Base-by-base conservation (phyloP, 2,329 filamentous ascomycete genomes). In the Aureobasidium sp. region DNA sequence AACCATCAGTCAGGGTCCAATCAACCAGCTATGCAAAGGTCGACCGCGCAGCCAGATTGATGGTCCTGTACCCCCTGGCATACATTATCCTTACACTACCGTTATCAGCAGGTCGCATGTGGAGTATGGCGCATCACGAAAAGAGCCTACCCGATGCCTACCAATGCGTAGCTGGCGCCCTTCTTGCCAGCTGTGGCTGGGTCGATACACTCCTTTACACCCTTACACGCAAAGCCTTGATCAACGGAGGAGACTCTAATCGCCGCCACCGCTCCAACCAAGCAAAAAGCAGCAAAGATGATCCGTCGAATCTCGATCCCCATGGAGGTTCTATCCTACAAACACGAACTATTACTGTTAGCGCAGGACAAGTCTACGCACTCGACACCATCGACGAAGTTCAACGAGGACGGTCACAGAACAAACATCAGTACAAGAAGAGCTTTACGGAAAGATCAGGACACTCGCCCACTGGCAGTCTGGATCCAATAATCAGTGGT, bases 81-180 rank as follows among this genome's bases (percentile, higher is more conserved):
- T 89, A 89, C 69, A 79, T 87, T 5, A 67, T 86, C n/a, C 87
- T 86, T 69, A 89, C 86, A 0, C 77, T 85, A 0, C 87, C 87
- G 0, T 76, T 90, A 0, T 85, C 85, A 2, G 78, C 82, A 0
- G 84, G 85, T 8, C 82, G 86, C 63, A 85, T 89, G 68, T 80
- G 81, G 17, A 79, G 79, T 22, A 86, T 89, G 81, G 78, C 81
- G 0, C 81, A 82, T 0, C 73, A 75, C 12, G 67, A 67, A 50
- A 53, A 50, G 15, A 45, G 57, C 0, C 64, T 65, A 1, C 74
- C 75, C 19, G 74, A 74, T 15, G 68, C 72, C 3, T 74, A 75
- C 11, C 78, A 82, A 59, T 82, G 78, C 67, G 72, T 80, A 19
- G 77, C 80, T 0, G 83, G 81, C 44, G 77, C 81, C 5, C 75